Evolutionary conservation across 768 basidiomycete species (phyloP).

Genomic region (Coprinopsis marcescibilis): DNA sequence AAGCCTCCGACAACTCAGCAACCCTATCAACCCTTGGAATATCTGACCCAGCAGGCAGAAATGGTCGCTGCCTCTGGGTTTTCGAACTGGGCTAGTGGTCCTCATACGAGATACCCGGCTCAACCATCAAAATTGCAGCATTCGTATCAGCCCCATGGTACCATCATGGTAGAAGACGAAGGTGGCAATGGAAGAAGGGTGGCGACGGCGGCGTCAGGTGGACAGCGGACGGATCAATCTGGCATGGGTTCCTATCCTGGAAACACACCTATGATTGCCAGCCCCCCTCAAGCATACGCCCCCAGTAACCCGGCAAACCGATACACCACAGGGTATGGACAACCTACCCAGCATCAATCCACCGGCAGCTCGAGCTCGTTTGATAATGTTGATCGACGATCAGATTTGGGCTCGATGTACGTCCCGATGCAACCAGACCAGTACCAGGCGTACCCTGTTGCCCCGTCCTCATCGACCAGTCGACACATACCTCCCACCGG

Average conservation of each 20-base stretch:
- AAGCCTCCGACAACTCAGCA: constrained; percentile 58
- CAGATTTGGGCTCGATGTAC: constrained; percentile 65
- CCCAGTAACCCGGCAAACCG: constrained; percentile 48
- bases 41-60: constrained; percentile 90
- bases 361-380: constrained; percentile 29
- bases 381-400: constrained; percentile 55
- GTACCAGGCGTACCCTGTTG: constrained; percentile 49
- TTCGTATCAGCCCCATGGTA: constrained; percentile 60
- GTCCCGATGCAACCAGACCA: constrained; percentile 83
- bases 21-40: constrained; percentile 87
- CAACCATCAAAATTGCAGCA: constrained; percentile 62
- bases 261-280: constrained; percentile 48
- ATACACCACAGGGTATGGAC: constrained; percentile 52
- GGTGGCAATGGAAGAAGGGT: constrained; percentile 41
- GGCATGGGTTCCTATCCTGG: constrained; percentile 16
- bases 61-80: constrained; percentile 61
- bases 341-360: constrained; percentile 29
- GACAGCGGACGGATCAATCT: constrained; percentile 21
- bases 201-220: constrained; percentile 65
- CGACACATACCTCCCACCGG: constrained; percentile 43
- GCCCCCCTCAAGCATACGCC: constrained; percentile 71
- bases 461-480: constrained; percentile 27
- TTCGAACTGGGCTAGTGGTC: constrained; percentile 41
- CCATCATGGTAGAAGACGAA: constrained; percentile 60
- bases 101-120: constrained; percentile 47